Evolutionary conservation across 345 rosid species (phyloP), one percentile per base, ranked within the genome.

Genomic region (Arabidopsis suecica): DNA sequence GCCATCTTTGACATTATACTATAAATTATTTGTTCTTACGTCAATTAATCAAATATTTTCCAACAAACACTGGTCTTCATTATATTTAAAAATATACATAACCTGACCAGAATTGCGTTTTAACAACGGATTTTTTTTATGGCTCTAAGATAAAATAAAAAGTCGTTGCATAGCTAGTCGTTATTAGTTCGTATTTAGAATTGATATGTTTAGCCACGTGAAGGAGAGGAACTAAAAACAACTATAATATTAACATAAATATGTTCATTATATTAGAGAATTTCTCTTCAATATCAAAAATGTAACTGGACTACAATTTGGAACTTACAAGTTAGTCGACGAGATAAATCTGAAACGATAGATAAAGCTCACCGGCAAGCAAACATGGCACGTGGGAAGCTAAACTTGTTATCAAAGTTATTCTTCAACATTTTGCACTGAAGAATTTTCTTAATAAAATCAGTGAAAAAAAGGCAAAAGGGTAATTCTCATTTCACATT

Each of bases 351-450:
- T 30, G 44, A 58, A 59, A 49, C 50, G 61, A 75, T 32, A 60
- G 48, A 75, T 32, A 53, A 61, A 76, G 69, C 69, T 42, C 74
- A 75, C 45, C 63, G 20, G 68, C 69, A 75, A 41, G 69, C 56
- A 32, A 32, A 76, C 63, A 68, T 61, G 74, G 33, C 75, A 76
- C 70, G 57, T 76, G 79, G 64, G 47, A 54, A 69, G 9, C 48
- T 34, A 76, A 76, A 69, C 75, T 76, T 76, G 75, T 0, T 22
- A 53, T 61, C 75, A 69, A 76, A 76, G 79, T 76, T 68, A 76
- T 76, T 69, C 79, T 42, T 14, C 56, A 45, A 33, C 69, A 32
- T 33, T 65, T 74, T 75, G 34, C 28, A 48, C 14, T 28, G 23
- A 55, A 13, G 54, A 37, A 6, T 14, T 60, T 42, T 9, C 44